Evolutionary conservation across 2,329 filamentous ascomycete species (phyloP), one percentile per base, ranked within the genome.

Genomic region (Geosmithia morbida): DNA sequence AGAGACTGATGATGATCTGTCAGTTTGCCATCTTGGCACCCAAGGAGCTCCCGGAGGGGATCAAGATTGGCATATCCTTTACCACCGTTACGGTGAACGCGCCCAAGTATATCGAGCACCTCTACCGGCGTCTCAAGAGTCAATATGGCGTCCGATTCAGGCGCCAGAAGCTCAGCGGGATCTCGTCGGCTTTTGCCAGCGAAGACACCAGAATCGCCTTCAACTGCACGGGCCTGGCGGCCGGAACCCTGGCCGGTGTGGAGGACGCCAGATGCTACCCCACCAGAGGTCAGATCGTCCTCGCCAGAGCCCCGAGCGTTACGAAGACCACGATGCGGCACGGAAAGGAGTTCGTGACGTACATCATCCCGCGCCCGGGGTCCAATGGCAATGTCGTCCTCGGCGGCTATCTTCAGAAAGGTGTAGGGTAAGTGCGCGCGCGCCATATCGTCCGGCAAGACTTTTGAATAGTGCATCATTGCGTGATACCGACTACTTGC

Each of bases 391-490:
- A 61, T 19, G 61, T 60, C 3, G 54, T 64, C 13, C 48, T 51
- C 1, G 65, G 66, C 5, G 66, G 66, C 4, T 69, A 64, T 48
- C 61, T 64, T 57, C 64, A 67, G 46, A 62, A 62, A 46, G 57
- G 61, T 6, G 30, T 33, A 11, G 26, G 43, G 43, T 45, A 33
- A 43, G 41, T 44, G 17, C 20, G 43, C n/a, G n/a, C n/a, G n/a
- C n/a, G n/a, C n/a, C n/a, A n/a, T n/a, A n/a, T n/a, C n/a, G n/a
- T n/a, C n/a, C n/a, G n/a, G n/a, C n/a, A n/a, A n/a, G n/a, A n/a
- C n/a, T n/a, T n/a, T n/a, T n/a, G n/a, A n/a, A n/a, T n/a, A n/a
- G n/a, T n/a, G n/a, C 30, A 16, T 45, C 22, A 26, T 45, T n/a
- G n/a, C n/a, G n/a, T n/a, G n/a, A n/a, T n/a, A n/a, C n/a, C n/a